Evolutionary conservation across 2,329 filamentous ascomycete species (phyloP).

Genomic region (Ophiognomonia clavigignenti-juglandacearum): DNA sequence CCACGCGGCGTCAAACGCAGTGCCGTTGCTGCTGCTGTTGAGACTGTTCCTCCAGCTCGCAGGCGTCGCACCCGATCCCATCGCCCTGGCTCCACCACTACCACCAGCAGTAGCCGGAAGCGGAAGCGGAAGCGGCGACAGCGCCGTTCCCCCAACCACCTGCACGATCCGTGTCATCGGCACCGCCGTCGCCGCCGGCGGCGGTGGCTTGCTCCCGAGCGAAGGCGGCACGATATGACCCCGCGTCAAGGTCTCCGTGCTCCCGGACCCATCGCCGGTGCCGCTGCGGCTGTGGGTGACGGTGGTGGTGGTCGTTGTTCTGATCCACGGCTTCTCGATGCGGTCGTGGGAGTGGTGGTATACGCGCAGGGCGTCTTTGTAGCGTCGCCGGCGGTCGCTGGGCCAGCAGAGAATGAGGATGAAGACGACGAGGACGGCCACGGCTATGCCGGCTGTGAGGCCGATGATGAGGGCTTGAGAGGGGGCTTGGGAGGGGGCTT

Average conservation of each 20-base stretch:
- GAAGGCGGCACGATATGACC: too few relatives aligned
- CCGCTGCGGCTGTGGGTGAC: background rate
- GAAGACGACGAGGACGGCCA: background rate
- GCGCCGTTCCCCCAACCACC: constrained; percentile 2
- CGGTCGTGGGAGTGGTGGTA: too few relatives aligned
- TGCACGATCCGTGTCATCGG: background rate
- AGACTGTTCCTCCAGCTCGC: background rate
- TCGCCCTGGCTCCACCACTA: background rate
- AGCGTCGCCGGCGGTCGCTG: background rate
- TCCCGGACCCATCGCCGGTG: background rate
- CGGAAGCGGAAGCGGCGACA: background rate
- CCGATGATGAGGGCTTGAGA: background rate
- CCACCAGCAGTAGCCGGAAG: background rate
- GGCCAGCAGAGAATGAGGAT: background rate
- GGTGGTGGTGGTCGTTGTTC: background rate
- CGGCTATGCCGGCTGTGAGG: background rate
- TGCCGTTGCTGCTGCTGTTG: background rate
- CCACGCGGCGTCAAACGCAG: background rate
- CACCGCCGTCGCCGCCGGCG: background rate
- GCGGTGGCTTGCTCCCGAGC: too few relatives aligned
- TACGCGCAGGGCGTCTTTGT: background rate
- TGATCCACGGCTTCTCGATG: background rate
- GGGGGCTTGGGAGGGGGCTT: background rate
- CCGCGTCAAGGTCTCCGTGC: background rate
- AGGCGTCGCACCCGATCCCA: background rate